phyloP scores from a whole-genome alignment of 208 protist genomes.

The Vickermania ingenoplastis region DNA sequence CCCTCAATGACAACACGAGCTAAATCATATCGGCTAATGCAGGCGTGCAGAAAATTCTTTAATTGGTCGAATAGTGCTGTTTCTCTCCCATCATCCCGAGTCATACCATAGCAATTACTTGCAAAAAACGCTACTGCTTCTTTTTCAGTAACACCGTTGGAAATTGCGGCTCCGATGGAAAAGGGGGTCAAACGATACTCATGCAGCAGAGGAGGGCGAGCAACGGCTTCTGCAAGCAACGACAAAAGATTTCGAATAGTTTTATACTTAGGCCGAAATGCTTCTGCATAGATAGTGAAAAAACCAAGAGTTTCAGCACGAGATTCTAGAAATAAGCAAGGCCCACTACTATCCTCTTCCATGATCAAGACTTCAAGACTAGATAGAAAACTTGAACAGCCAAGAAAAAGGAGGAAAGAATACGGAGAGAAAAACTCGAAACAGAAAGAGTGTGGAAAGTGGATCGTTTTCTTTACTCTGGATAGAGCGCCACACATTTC shows the following conservation, averaged over 20 bases:
- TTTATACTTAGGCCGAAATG: conserved; percentile 51
- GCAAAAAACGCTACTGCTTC: conserved; percentile 88
- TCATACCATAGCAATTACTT: conserved; percentile 68
- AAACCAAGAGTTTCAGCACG: conserved; percentile 31
- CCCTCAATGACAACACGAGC: conserved; percentile 63
- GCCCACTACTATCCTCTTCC: too few species aligned
- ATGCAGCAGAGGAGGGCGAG: conserved; percentile 92
- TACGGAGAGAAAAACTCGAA: too few species aligned
- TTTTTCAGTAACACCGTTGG: conserved; percentile 81
- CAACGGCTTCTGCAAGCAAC: conserved; percentile 92
- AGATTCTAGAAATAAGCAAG: conserved; percentile 65
- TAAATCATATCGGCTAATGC: conserved; percentile 73
- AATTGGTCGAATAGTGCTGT: conserved; percentile 11
- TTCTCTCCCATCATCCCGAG: neutral
- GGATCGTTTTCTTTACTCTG: too few species aligned
- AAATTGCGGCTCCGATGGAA: conserved; percentile 96
- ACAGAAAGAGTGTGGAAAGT: too few species aligned
- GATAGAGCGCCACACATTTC: too few species aligned
- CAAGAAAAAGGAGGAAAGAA: too few species aligned
- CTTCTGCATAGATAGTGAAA: conserved; percentile 56
- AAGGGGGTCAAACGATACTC: conserved; percentile 96
- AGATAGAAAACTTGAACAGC: too few species aligned
- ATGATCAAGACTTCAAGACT: too few species aligned
- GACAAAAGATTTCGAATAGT: conserved; percentile 30
- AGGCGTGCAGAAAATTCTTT: conserved; percentile 46